Evolutionary conservation across 352 stramenopile species (phyloP), one percentile per base, ranked within the genome.

Genomic region (Blastocystis sp.): DNA sequence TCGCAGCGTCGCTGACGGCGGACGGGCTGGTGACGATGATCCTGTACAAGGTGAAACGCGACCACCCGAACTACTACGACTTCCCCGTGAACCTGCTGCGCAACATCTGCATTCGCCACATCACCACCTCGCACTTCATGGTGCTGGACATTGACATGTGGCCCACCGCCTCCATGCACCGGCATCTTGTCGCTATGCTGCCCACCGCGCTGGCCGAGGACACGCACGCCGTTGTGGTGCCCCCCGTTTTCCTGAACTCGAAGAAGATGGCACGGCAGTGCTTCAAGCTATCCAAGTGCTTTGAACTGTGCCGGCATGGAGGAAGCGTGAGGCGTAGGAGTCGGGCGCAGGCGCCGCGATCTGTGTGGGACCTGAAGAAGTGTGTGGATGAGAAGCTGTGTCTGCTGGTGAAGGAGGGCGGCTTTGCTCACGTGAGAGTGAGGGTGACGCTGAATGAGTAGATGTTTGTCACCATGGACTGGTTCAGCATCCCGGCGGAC

Each of bases 91-190:
- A 88, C 34, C 41, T 56, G 34, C 62, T 88, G 23, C 78, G 78
- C 4, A 88, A 88, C 52, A 21, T 88, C 11, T 76, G 64, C 60
- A 88, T 88, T 78, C 78, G 78, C 40, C 23, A 88, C 21, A 66
- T 88, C 53, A 56, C 60, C 23, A 88, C 78, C 2, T 79, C 64
- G 28, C 78, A 88, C n/a, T 88, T 88, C 61, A 52, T 76, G 56
- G 41, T 71, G 9, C 52, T 79, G 19, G 78, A 88, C 28, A 28
- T 88, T 41, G 78, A 88, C 52, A 88, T 88, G 78, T 88, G 78
- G 78, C 78, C 78, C 5, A 84, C 74, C 11, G 28, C 17, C 1
- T 40, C 56, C 9, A 34, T 84, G 45, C 28, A 84, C 53, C 4
- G 56, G 2, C 53, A 66, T 19, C 61, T 84, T 4, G 17, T 84